Conservation (phyloP, 1,284 basidiomycete genomes). For the Moniliella sp. region DNA sequence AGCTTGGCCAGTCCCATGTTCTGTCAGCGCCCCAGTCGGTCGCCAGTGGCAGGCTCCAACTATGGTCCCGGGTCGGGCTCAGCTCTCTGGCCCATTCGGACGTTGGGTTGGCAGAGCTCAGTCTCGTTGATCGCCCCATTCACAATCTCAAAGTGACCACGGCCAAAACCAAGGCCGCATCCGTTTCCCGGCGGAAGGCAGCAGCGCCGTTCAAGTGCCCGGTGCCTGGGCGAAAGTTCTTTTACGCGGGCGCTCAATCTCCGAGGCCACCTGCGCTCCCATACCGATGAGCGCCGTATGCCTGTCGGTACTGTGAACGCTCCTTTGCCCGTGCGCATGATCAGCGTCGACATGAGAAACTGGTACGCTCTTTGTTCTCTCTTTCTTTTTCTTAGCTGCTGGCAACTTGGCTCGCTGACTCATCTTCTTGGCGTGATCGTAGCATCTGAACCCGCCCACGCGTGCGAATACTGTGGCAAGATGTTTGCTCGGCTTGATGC, state of each 20-base stretch:
- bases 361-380: slow-evolving; percentile 2
- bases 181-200: slow-evolving; percentile 64
- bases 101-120: too few species aligned
- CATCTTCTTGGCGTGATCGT: slow-evolving; percentile 41
- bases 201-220: slow-evolving; percentile 78
- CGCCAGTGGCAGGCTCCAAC: neutral
- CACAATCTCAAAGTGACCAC: neutral
- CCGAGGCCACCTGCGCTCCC: slow-evolving; percentile 74
- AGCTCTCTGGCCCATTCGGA: neutral
- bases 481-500: slow-evolving; percentile 81
- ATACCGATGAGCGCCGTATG: slow-evolving; percentile 82
- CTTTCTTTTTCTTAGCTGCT: slow-evolving; percentile 3
- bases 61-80: neutral
- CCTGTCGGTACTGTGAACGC: slow-evolving; percentile 77
- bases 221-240: slow-evolving; percentile 77
- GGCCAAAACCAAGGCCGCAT: slow-evolving; percentile 56
- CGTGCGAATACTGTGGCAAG: slow-evolving; percentile 76
- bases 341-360: slow-evolving; percentile 51
- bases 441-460: slow-evolving; percentile 62
- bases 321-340: slow-evolving; percentile 84
- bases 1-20: neutral
- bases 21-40: neutral
- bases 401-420: slow-evolving; percentile 50
- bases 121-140: too few species aligned
- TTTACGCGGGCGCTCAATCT: slow-evolving; percentile 40